Base-by-base conservation (phyloP, 805 yeast genomes). In the Metschnikowia anglica region DNA sequence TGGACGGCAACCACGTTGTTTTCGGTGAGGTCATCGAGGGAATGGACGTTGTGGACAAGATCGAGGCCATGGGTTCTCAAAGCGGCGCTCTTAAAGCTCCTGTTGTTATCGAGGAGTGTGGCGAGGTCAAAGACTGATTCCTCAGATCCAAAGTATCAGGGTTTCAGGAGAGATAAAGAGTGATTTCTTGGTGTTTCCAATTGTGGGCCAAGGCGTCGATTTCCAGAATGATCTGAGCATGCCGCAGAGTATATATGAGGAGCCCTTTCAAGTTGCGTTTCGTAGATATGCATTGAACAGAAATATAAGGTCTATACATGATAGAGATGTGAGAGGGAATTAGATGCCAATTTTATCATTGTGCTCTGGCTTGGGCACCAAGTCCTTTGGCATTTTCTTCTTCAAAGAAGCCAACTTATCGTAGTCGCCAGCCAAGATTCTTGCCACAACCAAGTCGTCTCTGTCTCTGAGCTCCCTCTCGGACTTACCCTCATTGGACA, bases 1-100 rank as follows among this genome's bases (percentile, higher is more conserved):
- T 90, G 68, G 95, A 89, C 63, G 96, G 96, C 54, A 83, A 84
- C 73, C 95, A 89, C 79, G 96, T 88, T 62, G 97, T 90, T 48
- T 90, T 90, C 61, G 97, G 97, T 61, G 95, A 89, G 73, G 88
- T 88, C 51, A 63, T 75, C 50, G 95, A 85, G 48, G 97, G 97
- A 55, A 67, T 74, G 62, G 96, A 89, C 59, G 72, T 88, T 56
- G 88, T 90, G 68, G 83, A 84, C 85, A 81, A 80, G 73, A 77
- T 89, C 59, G 97, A 90, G 77, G 62, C 72, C 59, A 64, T 73
- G 62, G 95, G 95, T 60, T 74, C 89, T 46, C 62, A 65, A 56
- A 62, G 77, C 49, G 95, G 95, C 65, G 49, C 44, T 46, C 47
- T 51, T 33, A 41, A 31, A 21, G 48, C 49, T 28, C 44, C 51